phyloP scores from a whole-genome alignment of 2,329 filamentous ascomycete genomes.

The Phialophora chinensis region DNA sequence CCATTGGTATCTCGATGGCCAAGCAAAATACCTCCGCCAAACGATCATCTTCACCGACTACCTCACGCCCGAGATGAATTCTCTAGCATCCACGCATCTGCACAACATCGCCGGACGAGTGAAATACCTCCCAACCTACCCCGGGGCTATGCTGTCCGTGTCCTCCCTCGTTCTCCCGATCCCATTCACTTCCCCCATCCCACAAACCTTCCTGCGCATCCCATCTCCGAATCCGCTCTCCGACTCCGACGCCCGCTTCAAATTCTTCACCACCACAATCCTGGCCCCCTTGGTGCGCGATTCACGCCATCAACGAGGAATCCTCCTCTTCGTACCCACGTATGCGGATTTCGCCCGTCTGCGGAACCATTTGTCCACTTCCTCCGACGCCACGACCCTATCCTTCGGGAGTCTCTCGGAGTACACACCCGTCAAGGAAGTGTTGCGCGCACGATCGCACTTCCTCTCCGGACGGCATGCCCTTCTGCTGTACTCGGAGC shows the following conservation, averaged over 20 bases:
- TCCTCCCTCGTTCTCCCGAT: constrained; percentile 46
- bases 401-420: constrained; percentile 86
- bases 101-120: constrained; percentile 80
- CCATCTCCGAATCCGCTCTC: constrained; percentile 70
- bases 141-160: constrained; percentile 74
- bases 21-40: constrained; percentile 80
- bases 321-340: constrained; percentile 85
- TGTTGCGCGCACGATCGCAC: constrained; percentile 82
- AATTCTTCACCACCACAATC: constrained; percentile 84
- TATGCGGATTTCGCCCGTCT: constrained; percentile 96
- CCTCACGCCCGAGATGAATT: constrained; percentile 85
- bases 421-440: constrained; percentile 79
- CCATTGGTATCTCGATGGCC: constrained; percentile 89
- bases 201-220: constrained; percentile 90
- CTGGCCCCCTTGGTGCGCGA: constrained; percentile 76
- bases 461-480: constrained; percentile 83
- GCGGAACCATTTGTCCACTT: constrained; percentile 86
- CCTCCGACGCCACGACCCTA: constrained; percentile 60
- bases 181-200: constrained; percentile 64
- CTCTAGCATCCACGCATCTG: constrained; percentile 75
- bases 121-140: constrained; percentile 72
- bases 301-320: constrained; percentile 70
- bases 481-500: constrained; percentile 87
- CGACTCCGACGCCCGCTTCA: constrained; percentile 88
- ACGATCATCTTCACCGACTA: constrained; percentile 82